Evolutionary conservation across 2,329 filamentous ascomycete species (phyloP).

Genomic region (Monascus ruber): DNA sequence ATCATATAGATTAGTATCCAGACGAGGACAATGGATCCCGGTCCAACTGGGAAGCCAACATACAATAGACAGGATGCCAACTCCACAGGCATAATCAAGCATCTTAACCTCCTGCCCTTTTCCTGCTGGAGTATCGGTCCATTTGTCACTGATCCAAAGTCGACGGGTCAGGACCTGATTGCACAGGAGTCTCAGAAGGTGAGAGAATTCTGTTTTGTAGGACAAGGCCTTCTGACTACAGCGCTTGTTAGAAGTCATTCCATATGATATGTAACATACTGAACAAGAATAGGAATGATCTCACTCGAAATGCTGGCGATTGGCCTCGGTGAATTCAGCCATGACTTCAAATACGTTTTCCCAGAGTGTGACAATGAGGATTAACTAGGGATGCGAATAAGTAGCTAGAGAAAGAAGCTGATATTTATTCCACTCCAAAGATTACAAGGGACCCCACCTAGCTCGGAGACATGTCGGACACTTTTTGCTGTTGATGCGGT

Average conservation of each 20-base stretch:
- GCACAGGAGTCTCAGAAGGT: conserved; percentile 44
- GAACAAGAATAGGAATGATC: conserved; percentile 4
- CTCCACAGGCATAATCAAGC: conserved; percentile 68
- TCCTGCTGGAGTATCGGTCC: conserved; percentile 25
- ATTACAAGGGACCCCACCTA: too few relatives aligned
- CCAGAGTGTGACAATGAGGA: too few relatives aligned
- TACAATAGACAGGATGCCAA: conserved; percentile 55
- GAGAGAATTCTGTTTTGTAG: conserved; percentile 48
- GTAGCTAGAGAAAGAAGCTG: not conserved
- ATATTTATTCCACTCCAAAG: not conserved
- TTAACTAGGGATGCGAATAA: not conserved
- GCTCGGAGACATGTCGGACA: conserved; percentile 24
- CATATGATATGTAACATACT: not conserved
- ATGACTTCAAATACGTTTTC: conserved; percentile 7
- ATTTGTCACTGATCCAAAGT: conserved; percentile 52
- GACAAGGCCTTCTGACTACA: conserved; percentile 40
- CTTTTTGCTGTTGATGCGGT: conserved; percentile 7
- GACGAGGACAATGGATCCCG: not conserved
- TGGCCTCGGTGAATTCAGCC: conserved; percentile 25
- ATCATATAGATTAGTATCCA: conserved; percentile 3
- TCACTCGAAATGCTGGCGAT: conserved; percentile 32
- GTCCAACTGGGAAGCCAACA: conserved; percentile 10
- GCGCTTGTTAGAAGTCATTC: not conserved
- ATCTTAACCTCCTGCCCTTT: conserved; percentile 36
- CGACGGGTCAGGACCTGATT: conserved; percentile 42